These are phyloP conservation scores for Cicer judaicum DNA, from an alignment of 306 rosid species.

Conservation along the genomic window DNA sequence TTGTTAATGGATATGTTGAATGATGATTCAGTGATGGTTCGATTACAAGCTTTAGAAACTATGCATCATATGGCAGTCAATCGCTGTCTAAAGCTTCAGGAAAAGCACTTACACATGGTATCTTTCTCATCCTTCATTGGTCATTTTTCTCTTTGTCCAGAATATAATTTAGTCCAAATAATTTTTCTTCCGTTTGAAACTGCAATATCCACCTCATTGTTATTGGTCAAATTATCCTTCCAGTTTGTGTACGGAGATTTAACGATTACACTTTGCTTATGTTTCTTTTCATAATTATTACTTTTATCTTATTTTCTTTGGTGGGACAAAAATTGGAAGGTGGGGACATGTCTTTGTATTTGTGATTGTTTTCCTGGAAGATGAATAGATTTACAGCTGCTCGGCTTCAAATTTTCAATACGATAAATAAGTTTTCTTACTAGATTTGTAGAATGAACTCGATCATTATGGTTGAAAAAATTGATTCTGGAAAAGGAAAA, in stretches of 20 bases:
- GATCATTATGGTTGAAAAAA: conserved; percentile 10
- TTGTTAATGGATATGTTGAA: conserved; percentile 73
- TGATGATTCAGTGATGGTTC: conserved; percentile 71
- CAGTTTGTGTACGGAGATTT: conserved; percentile 27
- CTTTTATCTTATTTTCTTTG: conserved; percentile 29
- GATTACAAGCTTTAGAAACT: conserved; percentile 79
- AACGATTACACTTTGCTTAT: neutral
- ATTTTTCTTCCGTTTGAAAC: conserved; percentile 6
- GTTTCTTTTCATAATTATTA: conserved; percentile 3
- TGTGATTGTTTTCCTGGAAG: conserved; percentile 11
- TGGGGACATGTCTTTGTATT: neutral
- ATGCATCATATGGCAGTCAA: conserved; percentile 70
- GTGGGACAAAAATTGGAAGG: conserved; percentile 9
- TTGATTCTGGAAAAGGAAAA: conserved; percentile 34
- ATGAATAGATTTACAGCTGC: conserved; percentile 12
- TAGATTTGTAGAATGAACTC: conserved; percentile 29
- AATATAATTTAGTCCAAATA: conserved; percentile 11
- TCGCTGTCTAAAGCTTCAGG: conserved; percentile 67
- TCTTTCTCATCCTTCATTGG: conserved; percentile 33
- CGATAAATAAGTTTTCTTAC: neutral
- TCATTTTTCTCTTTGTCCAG: conserved; percentile 21
- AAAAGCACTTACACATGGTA: conserved; percentile 78
- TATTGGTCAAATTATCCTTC: conserved; percentile 4
- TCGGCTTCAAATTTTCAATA: conserved; percentile 14
- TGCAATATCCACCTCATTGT: conserved; percentile 33